Base-by-base conservation (phyloP, 2,329 filamentous ascomycete species). In the Cyanodermella asteris region DNA sequence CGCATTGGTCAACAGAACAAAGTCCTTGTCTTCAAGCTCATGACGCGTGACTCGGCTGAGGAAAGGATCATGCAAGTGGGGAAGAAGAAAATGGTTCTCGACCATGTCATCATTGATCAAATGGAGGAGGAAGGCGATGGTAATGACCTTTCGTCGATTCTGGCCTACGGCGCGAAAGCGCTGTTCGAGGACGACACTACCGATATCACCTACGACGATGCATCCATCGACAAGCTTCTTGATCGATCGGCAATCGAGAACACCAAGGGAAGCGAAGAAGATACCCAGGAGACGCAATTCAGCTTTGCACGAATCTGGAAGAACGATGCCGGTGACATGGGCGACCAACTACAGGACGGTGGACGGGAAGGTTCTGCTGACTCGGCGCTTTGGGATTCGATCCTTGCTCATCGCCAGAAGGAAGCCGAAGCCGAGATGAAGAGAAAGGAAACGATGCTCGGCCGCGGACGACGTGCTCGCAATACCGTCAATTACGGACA, bases 11-110 rank as follows among this genome's bases (percentile, higher is more conserved):
- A 97, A 48, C 80, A 81, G 47, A 81, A 87, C 36, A 93, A 90
- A 38, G 87, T 97, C 0, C 60, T 97, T 2, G 91, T 90, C 35
- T 91, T 94, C 40, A 84, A 94, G 44, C 54, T 97, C 1, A 80
- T 91, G 57, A 94, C 81, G 2, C 74, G 82, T 30, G 66, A 72
- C 20, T 84, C 73, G 15, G 80, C 75, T 0, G 87, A 97, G 44
- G 87, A 97, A 49, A 82, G 84, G 42, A 94, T 97, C 27, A 75
- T 94, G 56, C 78, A 93, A 44, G 80, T 91, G 37, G 87, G 87
- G 5, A 74, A 80, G 38, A 90, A 78, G 49, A 97, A 97, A 52
- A 80, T 97, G 68, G 80, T 80, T 0, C 62, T 97, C 1, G 87
- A 97, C 38, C 82, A 94, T 45, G 76, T 87, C 1, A 62, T 97